Conservation (phyloP, 768 basidiomycete genomes). For the Calocybe cyanea region DNA sequence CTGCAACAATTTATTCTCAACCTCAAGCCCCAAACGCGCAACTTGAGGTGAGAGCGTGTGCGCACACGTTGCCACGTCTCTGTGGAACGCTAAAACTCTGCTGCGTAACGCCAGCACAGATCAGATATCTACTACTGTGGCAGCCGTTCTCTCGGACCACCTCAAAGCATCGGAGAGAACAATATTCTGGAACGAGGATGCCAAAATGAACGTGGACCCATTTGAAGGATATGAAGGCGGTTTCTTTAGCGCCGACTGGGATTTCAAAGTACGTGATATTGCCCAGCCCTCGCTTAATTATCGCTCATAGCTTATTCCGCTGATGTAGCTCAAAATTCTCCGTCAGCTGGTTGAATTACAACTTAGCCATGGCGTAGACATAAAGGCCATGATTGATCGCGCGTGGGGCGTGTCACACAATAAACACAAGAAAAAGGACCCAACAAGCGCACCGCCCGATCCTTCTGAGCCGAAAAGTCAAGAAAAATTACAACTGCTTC, state of each 20-base stretch:
- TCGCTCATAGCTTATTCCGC: conserved; percentile 13
- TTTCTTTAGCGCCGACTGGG: conserved; percentile 80
- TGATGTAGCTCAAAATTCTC: conserved; percentile 68
- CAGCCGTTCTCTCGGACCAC: conserved; percentile 64
- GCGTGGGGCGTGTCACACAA: conserved; percentile 84
- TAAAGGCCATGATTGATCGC: conserved; percentile 73
- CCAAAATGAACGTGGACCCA: conserved; percentile 68
- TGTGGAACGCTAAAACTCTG: conserved; percentile 29
- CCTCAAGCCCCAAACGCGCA: conserved; percentile 85
- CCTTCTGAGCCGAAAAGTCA: conserved; percentile 63
- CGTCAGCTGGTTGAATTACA: conserved; percentile 86
- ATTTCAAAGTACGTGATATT: conserved; percentile 61
- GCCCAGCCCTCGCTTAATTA: conserved; percentile 3
- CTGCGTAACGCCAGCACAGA: conserved; percentile 54
- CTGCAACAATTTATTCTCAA: conserved; percentile 77
- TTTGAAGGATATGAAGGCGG: conserved; percentile 63
- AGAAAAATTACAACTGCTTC: conserved; percentile 59
- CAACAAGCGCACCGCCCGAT: conserved; percentile 49
- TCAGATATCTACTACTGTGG: conserved; percentile 76
- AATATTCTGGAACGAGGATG: conserved; percentile 75
- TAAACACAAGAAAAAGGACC: conserved; percentile 81
- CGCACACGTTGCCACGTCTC: conserved; percentile 21
- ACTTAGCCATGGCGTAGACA: conserved; percentile 60
- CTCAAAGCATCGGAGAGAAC: conserved; percentile 73
- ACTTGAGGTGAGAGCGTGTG: conserved; percentile 68